phyloP scores from a whole-genome alignment of 2,329 filamentous ascomycete genomes.

The Penicillium decumbens region DNA sequence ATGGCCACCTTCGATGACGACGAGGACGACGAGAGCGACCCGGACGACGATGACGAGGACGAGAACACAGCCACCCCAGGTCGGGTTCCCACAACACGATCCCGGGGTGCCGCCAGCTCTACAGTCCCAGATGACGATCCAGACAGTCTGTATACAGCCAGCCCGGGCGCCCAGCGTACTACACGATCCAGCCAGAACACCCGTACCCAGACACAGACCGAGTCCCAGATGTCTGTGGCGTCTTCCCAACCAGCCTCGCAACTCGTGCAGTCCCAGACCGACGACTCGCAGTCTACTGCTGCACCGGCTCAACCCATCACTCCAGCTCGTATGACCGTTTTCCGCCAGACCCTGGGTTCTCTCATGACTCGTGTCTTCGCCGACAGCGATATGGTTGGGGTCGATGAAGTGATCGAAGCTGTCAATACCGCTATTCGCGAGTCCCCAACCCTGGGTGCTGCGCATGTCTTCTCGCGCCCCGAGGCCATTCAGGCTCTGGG shows the following conservation, averaged over 20 bases:
- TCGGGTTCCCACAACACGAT: slow-evolving; percentile 28
- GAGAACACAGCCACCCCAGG: slow-evolving; percentile 29
- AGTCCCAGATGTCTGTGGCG: slow-evolving; percentile 64
- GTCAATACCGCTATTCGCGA: slow-evolving; percentile 67
- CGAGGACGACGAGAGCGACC: slow-evolving; percentile 46
- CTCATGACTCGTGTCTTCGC: slow-evolving; percentile 80
- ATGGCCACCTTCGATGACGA: slow-evolving; percentile 64
- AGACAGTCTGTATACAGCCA: slow-evolving; percentile 53
- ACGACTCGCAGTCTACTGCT: slow-evolving; percentile 34
- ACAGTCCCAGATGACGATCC: slow-evolving; percentile 51
- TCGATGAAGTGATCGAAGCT: slow-evolving; percentile 68
- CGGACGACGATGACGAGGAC: slow-evolving; percentile 35
- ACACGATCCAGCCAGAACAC: slow-evolving; percentile 37
- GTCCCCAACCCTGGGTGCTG: slow-evolving; percentile 44
- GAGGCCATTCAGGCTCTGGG: slow-evolving; percentile 75
- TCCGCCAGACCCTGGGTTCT: slow-evolving; percentile 76
- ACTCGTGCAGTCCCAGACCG: slow-evolving; percentile 52
- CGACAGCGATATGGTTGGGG: slow-evolving; percentile 69
- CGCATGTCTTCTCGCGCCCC: slow-evolving; percentile 58
- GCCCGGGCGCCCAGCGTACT: slow-evolving; percentile 42
- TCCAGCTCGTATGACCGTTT: slow-evolving; percentile 62
- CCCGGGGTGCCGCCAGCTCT: slow-evolving; percentile 35
- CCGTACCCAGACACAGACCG: slow-evolving; percentile 41
- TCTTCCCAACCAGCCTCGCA: slow-evolving; percentile 77
- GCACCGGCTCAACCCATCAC: slow-evolving; percentile 40